Base-by-base conservation (phyloP, 805 yeast genomes). In the Metahyphopichia silvanorum region DNA sequence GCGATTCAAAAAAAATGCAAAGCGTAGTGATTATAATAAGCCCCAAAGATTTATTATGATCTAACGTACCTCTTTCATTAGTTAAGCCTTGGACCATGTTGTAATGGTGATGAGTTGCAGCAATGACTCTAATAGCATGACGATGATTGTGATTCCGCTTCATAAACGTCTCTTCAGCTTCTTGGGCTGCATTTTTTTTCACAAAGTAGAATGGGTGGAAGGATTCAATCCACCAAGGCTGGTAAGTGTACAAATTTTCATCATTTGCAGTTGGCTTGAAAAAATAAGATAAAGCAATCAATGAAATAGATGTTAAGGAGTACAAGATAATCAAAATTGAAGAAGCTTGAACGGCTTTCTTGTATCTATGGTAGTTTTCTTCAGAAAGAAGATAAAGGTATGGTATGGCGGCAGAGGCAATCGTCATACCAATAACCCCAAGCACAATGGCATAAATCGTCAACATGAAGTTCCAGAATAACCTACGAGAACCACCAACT, bases 11-110 rank as follows among this genome's bases (percentile, higher is more conserved):
- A 21, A 74, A 60, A 16, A 76, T 63, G 35, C 67, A 60, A 0
- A 68, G 7, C 2, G 79, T 65, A 11, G 79, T 69, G 23, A 63
- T 17, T 3, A 56, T 42, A 36, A 76, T 57, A n/a, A 71, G 43
- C 5, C 57, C 33, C 35, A 76, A 59, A 10, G 84, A 74, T 33
- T 59, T 35, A 39, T 71, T 74, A 44, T 74, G 81, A 16, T 51
- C 58, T 43, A 71, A 52, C 10, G 45, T 45, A 23, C 60, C 61
- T 44, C 61, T 47, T 17, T 53, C 42, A 25, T 49, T 54, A 19
- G 57, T 40, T 27, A 49, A 37, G 19, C 57, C 60, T 32, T 50
- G 52, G n/a, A 53, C 57, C 49, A 43, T 37, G 18, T 47, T 47
- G 43, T 48, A 45, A 29, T 49, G 44, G 31, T 47, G 51, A 21